phyloP scores from a whole-genome alignment of 2,329 filamentous ascomycete genomes.

The Elsinoe perseae region DNA sequence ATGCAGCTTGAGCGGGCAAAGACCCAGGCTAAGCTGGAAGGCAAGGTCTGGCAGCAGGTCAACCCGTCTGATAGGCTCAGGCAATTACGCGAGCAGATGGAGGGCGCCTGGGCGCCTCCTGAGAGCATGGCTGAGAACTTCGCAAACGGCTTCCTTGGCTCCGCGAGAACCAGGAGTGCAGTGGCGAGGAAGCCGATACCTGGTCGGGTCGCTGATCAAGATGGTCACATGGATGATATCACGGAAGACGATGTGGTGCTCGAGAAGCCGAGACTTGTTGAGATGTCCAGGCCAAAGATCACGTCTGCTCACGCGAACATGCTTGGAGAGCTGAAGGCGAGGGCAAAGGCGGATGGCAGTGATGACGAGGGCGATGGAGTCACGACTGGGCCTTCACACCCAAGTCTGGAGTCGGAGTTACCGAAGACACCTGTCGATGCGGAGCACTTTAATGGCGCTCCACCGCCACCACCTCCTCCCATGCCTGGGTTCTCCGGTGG shows the following conservation, averaged over 20 bases:
- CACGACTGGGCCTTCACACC: constrained; percentile 67
- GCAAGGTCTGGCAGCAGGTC: constrained; percentile 75
- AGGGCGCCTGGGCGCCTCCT: constrained; percentile 46
- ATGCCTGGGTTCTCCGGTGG: constrained; percentile 38
- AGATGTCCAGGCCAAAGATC: constrained; percentile 66
- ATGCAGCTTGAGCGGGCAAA: constrained; percentile 95
- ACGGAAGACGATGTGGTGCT: constrained; percentile 58
- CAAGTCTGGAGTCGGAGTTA: constrained; percentile 63
- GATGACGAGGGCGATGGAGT: constrained; percentile 64
- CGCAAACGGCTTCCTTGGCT: constrained; percentile 18
- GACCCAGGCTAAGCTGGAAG: constrained; percentile 95
- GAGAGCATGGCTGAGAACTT: constrained; percentile 40
- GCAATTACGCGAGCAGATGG: constrained; percentile 92
- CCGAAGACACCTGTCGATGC: constrained; percentile 58
- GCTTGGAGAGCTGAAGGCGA: constrained; percentile 59
- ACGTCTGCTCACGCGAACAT: constrained; percentile 38
- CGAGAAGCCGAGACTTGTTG: constrained; percentile 71
- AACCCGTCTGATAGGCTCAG: constrained; percentile 87
- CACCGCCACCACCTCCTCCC: constrained; percentile 32
- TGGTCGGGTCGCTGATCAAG: constrained; percentile 31
- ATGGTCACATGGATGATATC: constrained; percentile 40
- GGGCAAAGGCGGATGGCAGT: constrained; percentile 66
- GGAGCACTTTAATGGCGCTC: constrained; percentile 39
- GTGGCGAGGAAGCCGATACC: constrained; percentile 31
- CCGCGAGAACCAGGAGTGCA: constrained; percentile 34